phyloP scores from a whole-genome alignment of 441 rosid genomes.

The Dalechampia spathulata region DNA sequence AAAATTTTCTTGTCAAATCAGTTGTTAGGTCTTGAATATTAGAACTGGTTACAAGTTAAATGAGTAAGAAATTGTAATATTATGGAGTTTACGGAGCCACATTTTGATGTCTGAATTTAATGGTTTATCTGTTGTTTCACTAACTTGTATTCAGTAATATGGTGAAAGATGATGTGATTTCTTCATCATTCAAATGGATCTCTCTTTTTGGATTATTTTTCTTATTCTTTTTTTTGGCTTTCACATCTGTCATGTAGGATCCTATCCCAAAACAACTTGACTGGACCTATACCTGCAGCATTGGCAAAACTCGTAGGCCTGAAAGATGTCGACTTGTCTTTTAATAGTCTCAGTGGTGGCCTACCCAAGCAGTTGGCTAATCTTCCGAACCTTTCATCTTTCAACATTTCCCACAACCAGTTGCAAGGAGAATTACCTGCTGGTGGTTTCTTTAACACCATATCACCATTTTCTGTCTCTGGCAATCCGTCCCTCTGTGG shows the following conservation, averaged over 20 bases:
- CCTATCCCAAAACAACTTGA: constrained; percentile 61
- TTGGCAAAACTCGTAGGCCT: constrained; percentile 56
- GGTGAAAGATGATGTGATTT: constrained; percentile 1
- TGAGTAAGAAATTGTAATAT: not conserved
- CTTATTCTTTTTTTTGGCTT: no score
- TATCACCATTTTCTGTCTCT: constrained; percentile 58
- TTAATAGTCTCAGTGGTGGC: constrained; percentile 56
- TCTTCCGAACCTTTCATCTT: constrained; percentile 57
- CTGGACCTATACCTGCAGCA: constrained; percentile 61
- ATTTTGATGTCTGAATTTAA: not conserved
- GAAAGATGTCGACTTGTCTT: constrained; percentile 60
- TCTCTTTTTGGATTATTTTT: constrained; percentile 3
- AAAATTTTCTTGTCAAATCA: not conserved
- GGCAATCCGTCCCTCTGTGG: constrained; percentile 88
- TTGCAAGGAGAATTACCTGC: constrained; percentile 82
- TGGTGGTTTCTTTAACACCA: constrained; percentile 87
- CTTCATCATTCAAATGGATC: constrained; percentile 15
- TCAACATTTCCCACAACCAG: constrained; percentile 77
- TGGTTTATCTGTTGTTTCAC: no score
- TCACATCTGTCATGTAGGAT: no score
- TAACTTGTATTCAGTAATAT: not conserved
- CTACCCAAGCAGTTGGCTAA: constrained; percentile 72
- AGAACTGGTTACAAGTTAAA: not conserved
- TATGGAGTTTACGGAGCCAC: no score
- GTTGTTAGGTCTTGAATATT: not conserved